Evolutionary conservation across 805 yeast genomes (phyloP).

Genomic region (Pichia paraexigua): DNA sequence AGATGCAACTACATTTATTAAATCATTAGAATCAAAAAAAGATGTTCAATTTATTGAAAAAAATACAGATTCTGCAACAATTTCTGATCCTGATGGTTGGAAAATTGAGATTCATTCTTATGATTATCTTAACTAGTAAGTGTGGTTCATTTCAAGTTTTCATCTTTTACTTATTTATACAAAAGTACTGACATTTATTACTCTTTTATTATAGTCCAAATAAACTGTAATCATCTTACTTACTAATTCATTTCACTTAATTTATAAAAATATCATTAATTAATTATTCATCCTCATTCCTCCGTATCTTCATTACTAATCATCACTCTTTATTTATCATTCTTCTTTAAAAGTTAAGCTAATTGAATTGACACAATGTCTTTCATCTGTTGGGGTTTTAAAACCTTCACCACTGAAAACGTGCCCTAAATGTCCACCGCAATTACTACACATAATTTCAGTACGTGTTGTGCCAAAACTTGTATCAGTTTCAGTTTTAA

Average conservation of each 20-base stretch:
- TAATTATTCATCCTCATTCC: too few species aligned
- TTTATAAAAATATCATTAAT: not conserved
- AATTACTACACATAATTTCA: constrained; percentile 80
- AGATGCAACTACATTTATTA: constrained; percentile 51
- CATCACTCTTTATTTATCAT: too few species aligned
- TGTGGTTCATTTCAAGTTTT: constrained; percentile 1
- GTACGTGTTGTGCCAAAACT: constrained; percentile 73
- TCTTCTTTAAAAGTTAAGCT: constrained; percentile 53
- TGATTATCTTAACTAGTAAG: constrained; percentile 18
- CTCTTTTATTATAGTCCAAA: not conserved
- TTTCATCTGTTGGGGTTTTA: constrained; percentile 73
- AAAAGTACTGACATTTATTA: not conserved
- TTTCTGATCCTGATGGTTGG: constrained; percentile 89
- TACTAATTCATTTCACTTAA: not conserved
- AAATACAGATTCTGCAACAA: constrained; percentile 56
- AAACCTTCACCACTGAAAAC: constrained; percentile 92
- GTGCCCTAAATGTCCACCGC: constrained; percentile 96
- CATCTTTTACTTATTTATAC: not conserved
- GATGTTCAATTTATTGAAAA: constrained; percentile 49
- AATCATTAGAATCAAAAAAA: constrained; percentile 35
- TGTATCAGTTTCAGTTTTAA: constrained; percentile 51
- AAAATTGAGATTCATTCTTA: constrained; percentile 54
- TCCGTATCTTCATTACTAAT: too few species aligned
- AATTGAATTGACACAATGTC: constrained; percentile 92
- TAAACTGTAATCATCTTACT: not conserved